phyloP scores from a whole-genome alignment of 495 filamentous ascomycete species.

The Cryomyces minteri region DNA sequence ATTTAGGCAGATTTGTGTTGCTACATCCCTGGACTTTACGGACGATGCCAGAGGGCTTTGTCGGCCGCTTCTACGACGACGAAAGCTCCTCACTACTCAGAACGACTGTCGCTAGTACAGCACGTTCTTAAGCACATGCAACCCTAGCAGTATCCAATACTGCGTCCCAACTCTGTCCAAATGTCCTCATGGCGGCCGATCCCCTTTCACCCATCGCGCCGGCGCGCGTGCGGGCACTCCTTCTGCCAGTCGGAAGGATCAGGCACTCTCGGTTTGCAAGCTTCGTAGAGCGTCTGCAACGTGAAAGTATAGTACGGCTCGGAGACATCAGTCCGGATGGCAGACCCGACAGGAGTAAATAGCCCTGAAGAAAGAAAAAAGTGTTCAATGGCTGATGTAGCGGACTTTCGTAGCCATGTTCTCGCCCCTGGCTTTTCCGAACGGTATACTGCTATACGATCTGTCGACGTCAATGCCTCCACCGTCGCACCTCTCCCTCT shows the following conservation, averaged over 20 bases:
- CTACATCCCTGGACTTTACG: too few species aligned
- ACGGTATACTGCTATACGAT: slow-evolving; percentile 79
- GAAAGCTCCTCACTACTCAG: too few species aligned
- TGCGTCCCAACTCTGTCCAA: too few species aligned
- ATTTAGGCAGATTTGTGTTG: too few species aligned
- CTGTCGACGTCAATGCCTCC: slow-evolving; percentile 62
- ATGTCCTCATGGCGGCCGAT: background rate
- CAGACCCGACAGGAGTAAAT: slow-evolving; percentile 73
- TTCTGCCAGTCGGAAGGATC: slow-evolving; percentile 74
- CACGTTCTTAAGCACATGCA: too few species aligned
- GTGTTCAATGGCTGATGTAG: too few species aligned
- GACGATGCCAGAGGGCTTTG: too few species aligned
- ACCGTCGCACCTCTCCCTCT: slow-evolving; percentile 55
- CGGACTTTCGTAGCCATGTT: slow-evolving; percentile 55
- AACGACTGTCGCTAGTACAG: too few species aligned
- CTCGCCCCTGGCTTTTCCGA: slow-evolving; percentile 79
- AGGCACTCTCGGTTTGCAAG: slow-evolving; percentile 59
- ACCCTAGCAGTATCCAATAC: too few species aligned
- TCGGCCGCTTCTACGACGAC: too few species aligned
- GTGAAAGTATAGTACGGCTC: slow-evolving; percentile 69
- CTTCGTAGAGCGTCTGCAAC: slow-evolving; percentile 60
- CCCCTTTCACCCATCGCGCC: slow-evolving; percentile 64
- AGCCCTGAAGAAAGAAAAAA: background rate
- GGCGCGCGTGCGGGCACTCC: slow-evolving; percentile 65
- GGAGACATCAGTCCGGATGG: slow-evolving; percentile 81